Evolutionary conservation across 441 rosid genomes (phyloP), one percentile per base, ranked within the genome.

Genomic region (Cnidoscolus chayamansa): DNA sequence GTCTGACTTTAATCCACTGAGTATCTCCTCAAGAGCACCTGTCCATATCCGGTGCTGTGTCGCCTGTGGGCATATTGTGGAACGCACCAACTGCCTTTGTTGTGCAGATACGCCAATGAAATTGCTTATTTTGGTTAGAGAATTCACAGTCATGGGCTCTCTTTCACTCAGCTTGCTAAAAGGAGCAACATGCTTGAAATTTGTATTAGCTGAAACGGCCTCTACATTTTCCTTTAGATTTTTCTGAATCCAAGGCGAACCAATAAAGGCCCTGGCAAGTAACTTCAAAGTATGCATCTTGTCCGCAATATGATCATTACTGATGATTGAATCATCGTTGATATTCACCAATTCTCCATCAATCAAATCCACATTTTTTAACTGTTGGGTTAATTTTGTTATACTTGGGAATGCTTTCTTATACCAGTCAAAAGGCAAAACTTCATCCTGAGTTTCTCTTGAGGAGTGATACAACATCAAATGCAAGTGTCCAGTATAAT

Each of bases 31-130:
- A 15, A 90, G 87, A 3, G 88, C 79, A 40, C 91, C 87, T 37
- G 78, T 80, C 93, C 92, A 91, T 73, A 91, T 89, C 68, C 84
- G 86, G 67, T 86, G 82, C 76, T 81, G 87, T 3, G 97, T 90
- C 25, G 90, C 90, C 82, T 88, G 97, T 2, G 88, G 84, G 75
- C 89, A 83, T 20, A 92, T 80, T 0, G 85, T 67, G 50, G 71
- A 55, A 10, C 95, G 86, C 76, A 91, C 95, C 40, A 76, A 63
- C 81, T 90, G 89, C 87, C 87, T 77, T 54, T 88, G 90, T 58
- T 87, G 98, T 4, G 93, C 88, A 19, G 94, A 80, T 67, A 93
- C 78, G 40, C 85, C 78, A 48, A 90, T 90, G 72, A 83, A 76
- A 81, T 85, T 74, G 63, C 88, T 67, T 25, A 90, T 83, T 78